Conservation (phyloP, 1,284 basidiomycete species). For the Puccinia horiana region DNA sequence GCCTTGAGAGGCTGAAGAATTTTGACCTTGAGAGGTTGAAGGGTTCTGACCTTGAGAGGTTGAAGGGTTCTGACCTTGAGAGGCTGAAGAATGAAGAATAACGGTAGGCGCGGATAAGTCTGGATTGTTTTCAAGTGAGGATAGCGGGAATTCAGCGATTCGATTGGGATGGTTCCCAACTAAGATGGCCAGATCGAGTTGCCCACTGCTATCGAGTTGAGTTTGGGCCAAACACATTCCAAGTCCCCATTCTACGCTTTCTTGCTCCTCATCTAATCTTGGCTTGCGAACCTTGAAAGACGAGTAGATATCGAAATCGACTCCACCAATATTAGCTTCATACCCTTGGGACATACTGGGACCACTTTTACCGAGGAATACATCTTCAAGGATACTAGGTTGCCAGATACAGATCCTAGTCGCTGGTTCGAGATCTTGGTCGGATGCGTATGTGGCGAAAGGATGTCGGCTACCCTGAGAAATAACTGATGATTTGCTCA, state of each 20-base stretch:
- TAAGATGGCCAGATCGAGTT: neutral
- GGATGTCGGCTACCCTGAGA: neutral
- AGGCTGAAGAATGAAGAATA: conserved; percentile 14
- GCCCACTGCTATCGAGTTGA: neutral
- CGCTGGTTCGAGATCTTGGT: neutral
- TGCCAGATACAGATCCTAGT: conserved; percentile 15
- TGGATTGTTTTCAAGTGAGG: neutral
- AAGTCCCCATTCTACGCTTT: conserved; percentile 16
- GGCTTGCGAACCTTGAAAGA: conserved; percentile 10
- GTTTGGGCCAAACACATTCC: conserved; percentile 16
- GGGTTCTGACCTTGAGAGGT: neutral
- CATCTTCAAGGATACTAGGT: conserved; percentile 17
- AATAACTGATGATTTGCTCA: conserved; percentile 19
- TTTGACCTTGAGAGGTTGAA: neutral
- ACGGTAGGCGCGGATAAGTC: neutral
- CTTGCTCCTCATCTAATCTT: neutral
- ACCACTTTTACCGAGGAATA: conserved; percentile 5
- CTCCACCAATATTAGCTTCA: conserved; percentile 8
- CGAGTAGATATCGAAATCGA: conserved; percentile 10
- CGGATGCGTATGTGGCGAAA: conserved; percentile 1
- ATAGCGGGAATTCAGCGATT: conserved; percentile 1
- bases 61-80: neutral
- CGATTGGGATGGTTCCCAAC: conserved; percentile 10
- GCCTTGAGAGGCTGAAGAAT: neutral
- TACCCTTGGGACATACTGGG: neutral